phyloP scores from a whole-genome alignment of 495 filamentous ascomycete species.

The Aspergillus saccharolyticus region DNA sequence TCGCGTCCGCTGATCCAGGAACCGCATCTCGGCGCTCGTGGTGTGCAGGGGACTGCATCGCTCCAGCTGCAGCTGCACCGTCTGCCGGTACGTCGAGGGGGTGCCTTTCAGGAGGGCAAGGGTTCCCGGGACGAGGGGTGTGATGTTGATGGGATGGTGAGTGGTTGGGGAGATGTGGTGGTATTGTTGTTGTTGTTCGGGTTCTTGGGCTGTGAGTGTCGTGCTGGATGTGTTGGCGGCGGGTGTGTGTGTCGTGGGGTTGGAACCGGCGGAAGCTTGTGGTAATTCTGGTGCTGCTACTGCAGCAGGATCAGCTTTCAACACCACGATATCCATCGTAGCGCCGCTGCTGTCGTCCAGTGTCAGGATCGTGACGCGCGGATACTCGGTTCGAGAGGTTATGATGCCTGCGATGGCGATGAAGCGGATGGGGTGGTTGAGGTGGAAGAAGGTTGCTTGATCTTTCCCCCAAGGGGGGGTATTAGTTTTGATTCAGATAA shows the following conservation, averaged over 20 bases:
- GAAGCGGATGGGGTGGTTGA: constrained; percentile 88
- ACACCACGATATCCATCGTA: constrained; percentile 57
- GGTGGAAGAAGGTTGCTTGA: constrained; percentile 69
- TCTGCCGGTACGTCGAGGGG: constrained; percentile 55
- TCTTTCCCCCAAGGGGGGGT: constrained; percentile 44
- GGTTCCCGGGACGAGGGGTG: constrained; percentile 55
- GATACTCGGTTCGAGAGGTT: constrained; percentile 65
- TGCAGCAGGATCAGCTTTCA: constrained; percentile 13
- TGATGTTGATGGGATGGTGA: constrained; percentile 34
- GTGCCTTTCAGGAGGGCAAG: constrained; percentile 76
- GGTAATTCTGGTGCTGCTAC: background rate
- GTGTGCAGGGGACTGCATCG: constrained; percentile 53
- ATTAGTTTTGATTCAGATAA: constrained; percentile 7
- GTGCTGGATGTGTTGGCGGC: constrained; percentile 12
- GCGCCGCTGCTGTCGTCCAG: constrained; percentile 84
- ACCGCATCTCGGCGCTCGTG: constrained; percentile 71
- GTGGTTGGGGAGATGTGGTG: constrained; percentile 28
- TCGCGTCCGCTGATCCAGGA: constrained; percentile 62
- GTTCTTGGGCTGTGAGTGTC: background rate
- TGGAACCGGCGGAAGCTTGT: constrained; percentile 3
- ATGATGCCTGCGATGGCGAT: constrained; percentile 70
- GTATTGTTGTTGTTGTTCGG: constrained; percentile 2
- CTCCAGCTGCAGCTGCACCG: constrained; percentile 64
- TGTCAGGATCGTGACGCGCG: constrained; percentile 56
- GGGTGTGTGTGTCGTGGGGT: constrained; percentile 15